Base-by-base conservation (phyloP, 2,329 filamentous ascomycete genomes). In the Sporothrix protearum region DNA sequence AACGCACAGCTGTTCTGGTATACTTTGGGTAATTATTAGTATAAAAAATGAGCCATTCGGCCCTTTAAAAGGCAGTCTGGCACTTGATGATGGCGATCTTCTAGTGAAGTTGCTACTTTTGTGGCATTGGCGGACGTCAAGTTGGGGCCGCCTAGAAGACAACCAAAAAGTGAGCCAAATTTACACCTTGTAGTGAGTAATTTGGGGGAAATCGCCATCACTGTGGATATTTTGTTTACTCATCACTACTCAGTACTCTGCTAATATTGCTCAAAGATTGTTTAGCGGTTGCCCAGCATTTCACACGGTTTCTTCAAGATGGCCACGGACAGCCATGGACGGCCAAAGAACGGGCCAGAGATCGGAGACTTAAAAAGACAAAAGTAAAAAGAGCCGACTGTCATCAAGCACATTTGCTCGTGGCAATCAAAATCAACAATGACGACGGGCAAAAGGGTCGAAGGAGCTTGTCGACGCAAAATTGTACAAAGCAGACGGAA, bases 21-120 rank as follows among this genome's bases (percentile, higher is more conserved):
- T 16, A 16, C 19, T 12, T 47, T 47, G 42, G 42, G 12, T 47
- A 19, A 16, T 47, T 47, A 14, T 19, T 47, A 14, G 42, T 47
- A 47, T 16, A 47, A 14, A 47, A 47, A 53, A 22, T 28, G 28
- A 33, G 53, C 10, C 3, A 33, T 64, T 45, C 59, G 59, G 59
- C 45, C 59, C 59, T 64, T 45, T 25, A 12, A 64, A 64, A 39
- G 59, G 4, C 59, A 64, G 30, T 64, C 14, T 14, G 39, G 22
- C 39, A 47, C 22, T 64, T 64, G 63, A 1, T 66, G 63, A 66
- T 66, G 49, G 25, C 5, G 63, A 66, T 66, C 63, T 66, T 30
- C 61, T 42, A 6, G n/a, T 9, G 7, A 16, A 22, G 39, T 49
- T 47, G 39, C 42, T 30, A 9, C 42, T 28, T 64, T 47, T 22